Evolutionary conservation across 78 protist genomes (phyloP).

Genomic region (Tieghemostelium lacteum): DNA sequence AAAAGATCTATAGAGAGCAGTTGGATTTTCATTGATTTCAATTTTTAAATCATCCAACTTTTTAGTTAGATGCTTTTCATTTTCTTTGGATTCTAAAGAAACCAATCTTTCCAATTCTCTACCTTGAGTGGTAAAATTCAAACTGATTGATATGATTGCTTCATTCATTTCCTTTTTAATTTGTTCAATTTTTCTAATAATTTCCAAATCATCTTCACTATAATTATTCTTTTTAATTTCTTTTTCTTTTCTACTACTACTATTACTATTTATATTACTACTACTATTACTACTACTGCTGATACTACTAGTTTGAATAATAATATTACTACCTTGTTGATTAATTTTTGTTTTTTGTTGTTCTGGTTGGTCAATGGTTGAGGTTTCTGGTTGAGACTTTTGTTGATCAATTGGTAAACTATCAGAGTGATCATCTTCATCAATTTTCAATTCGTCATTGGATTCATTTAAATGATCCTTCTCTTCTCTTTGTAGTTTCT

Average conservation of each 20-base stretch:
- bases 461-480: not conserved
- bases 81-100: constrained; percentile 41
- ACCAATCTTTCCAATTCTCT: constrained; percentile 30
- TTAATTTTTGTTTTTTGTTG: not conserved
- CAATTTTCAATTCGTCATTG: too few species aligned
- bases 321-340: not conserved
- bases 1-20: constrained; percentile 9
- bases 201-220: not conserved
- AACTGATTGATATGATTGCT: not conserved
- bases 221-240: not conserved
- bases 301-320: too few species aligned
- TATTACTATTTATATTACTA: too few species aligned
- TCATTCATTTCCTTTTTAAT: constrained; percentile 11
- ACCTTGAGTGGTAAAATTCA: constrained; percentile 13
- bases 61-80: constrained; percentile 42
- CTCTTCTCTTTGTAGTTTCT: not conserved
- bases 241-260: not conserved
- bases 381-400: not conserved
- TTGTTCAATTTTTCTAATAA: constrained; percentile 1
- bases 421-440: too few species aligned
- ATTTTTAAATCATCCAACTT: constrained; percentile 50
- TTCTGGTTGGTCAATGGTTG: not conserved
- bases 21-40: constrained; percentile 32
- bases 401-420: not conserved
- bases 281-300: too few species aligned